Evolutionary conservation across 495 filamentous ascomycete genomes (phyloP), one percentile per base, ranked within the genome.

Genomic region (Chaetomium fimeti): DNA sequence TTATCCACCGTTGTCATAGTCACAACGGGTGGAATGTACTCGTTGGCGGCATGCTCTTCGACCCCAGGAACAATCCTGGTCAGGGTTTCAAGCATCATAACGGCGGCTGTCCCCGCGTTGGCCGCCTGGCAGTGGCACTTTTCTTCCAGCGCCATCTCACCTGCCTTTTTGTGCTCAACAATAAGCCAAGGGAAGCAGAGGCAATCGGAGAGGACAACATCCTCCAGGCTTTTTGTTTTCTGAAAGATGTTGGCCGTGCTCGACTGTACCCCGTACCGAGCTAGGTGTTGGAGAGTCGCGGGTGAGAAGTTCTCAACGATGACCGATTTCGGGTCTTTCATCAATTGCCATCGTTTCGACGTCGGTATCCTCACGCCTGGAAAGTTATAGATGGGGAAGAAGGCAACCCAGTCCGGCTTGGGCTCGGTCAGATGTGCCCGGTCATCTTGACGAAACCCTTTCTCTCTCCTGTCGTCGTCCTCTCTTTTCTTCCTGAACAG

Each of bases 141-240:
- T 29, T 40, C 12, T n/a, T 27, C 12, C 1, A 32, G 29, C 2
- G 43, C 27, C 36, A 25, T 22, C 28, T 5, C 18, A 22, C 36
- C 51, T 24, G n/a, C 8, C 18, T 55, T 62, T 20, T 55, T 47
- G 51, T 54, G 38, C 18, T 62, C 32, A 22, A 62, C 38, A 20
- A 62, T 62, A 0, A 62, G 49, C 60, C 60, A 62, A 1, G 60
- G 60, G 20, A 62, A 62, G 48, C 29, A 62, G 28, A 55, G 18
- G 8, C 49, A 52, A 22, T 62, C 38, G 20, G 49, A 55, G 16
- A 29, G 36, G 25, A 56, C 7, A 3, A 12, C 12, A 8, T 38
- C 7, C 8, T 22, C 5, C 15, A 16, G 40, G 5, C 2, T 22
- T 18, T 24, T 5, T 32, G 1, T 22, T 38, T 13, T 15, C 22